phyloP scores from a whole-genome alignment of 2,329 filamentous ascomycete genomes.

The Balansia obtecta region DNA sequence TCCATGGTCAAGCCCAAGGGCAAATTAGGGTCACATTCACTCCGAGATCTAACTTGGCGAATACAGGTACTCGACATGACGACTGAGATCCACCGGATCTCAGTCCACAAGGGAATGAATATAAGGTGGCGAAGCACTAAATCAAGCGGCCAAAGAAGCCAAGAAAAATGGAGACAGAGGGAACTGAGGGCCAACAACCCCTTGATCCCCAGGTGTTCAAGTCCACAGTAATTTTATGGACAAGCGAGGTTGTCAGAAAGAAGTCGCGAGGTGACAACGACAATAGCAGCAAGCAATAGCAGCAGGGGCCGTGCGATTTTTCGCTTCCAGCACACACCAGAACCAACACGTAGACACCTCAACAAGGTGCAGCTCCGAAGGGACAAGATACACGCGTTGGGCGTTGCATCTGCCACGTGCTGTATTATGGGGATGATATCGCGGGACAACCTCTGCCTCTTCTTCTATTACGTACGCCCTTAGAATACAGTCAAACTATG shows the following conservation, averaged over 20 bases:
- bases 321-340: neutral
- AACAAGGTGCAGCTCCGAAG: neutral
- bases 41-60: neutral
- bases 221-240: neutral
- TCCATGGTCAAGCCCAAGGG: neutral
- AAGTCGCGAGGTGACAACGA: neutral
- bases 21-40: neutral
- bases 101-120: constrained; percentile 10
- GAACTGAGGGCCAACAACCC: neutral
- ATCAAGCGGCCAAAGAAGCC: constrained; percentile 13
- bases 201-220: neutral
- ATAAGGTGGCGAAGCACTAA: constrained; percentile 12
- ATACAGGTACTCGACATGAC: constrained; percentile 4
- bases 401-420: neutral
- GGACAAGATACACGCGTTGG: neutral
- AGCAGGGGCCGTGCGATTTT: neutral
- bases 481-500: neutral
- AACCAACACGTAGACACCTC: neutral
- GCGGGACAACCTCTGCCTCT: neutral
- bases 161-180: neutral
- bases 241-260: neutral
- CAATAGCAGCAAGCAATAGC: neutral
- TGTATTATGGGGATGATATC: neutral
- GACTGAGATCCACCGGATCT: constrained; percentile 10
- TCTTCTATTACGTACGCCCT: neutral